A percentile compares a stretch with the other conserved stretches of the same genome.
phyloP scores from a whole-genome alignment of 2,329 filamentous ascomycete species.

The Trichoderma citrinoviride region DNA sequence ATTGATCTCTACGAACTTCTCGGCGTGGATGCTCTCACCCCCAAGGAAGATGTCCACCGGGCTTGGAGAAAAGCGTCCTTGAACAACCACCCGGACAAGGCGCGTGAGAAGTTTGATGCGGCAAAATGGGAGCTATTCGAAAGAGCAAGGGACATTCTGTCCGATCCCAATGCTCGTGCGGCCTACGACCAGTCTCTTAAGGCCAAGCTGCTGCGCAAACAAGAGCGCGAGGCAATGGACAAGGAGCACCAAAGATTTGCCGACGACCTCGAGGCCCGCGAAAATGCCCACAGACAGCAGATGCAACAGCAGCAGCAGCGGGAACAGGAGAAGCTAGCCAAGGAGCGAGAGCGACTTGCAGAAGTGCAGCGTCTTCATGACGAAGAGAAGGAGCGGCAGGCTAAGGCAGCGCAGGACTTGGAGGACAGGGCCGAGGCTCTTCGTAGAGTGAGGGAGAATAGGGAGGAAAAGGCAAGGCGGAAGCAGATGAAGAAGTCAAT shows the following conservation, averaged over 20 bases:
- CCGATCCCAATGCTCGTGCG: constrained; percentile 65
- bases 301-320: constrained; percentile 47
- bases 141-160: constrained; percentile 81
- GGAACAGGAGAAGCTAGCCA: constrained; percentile 36
- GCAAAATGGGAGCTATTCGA: constrained; percentile 83
- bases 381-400: constrained; percentile 37
- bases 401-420: constrained; percentile 40
- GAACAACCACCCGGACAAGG: constrained; percentile 94
- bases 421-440: constrained; percentile 40
- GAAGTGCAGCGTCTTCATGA: constrained; percentile 40
- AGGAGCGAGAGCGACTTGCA: constrained; percentile 38
- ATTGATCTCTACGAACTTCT: constrained; percentile 78
- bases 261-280: constrained; percentile 79
- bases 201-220: constrained; percentile 65
- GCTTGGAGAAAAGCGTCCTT: constrained; percentile 82
- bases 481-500: constrained; percentile 39
- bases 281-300: constrained; percentile 62
- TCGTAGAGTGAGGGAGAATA: constrained; percentile 40
- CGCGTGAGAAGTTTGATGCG: constrained; percentile 69
- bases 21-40: constrained; percentile 60
- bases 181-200: constrained; percentile 76
- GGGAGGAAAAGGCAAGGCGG: constrained; percentile 40
- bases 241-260: constrained; percentile 72
- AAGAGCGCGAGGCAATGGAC: constrained; percentile 71
- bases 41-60: constrained; percentile 72